These are phyloP conservation scores for Xerocomellus amylosporus DNA, from an alignment of 768 basidiomycete species.

Conservation along the genomic window DNA sequence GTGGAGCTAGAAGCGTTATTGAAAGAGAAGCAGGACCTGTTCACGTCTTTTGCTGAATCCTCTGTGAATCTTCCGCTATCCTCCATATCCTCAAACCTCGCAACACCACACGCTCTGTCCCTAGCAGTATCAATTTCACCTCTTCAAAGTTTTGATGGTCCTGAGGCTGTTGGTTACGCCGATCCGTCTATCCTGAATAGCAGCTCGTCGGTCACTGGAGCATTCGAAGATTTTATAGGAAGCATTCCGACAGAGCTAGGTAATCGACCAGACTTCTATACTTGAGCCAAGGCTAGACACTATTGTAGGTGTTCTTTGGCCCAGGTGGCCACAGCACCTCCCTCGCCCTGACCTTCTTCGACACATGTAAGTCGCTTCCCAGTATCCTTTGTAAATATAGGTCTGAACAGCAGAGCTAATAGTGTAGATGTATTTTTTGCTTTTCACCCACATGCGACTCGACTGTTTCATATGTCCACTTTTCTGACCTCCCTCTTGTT, in stretches of 20 bases:
- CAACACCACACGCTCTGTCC: background rate
- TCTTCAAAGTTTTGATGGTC: background rate
- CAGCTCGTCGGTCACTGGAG: background rate
- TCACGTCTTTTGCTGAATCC: slow-evolving; percentile 1
- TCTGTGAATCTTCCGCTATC: background rate
- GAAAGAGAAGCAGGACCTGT: slow-evolving; percentile 47
- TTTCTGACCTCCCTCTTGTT: slow-evolving; percentile 65
- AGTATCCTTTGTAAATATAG: background rate
- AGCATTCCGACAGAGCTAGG: slow-evolving; percentile 3
- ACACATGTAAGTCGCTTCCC: slow-evolving; percentile 52
- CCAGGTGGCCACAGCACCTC: slow-evolving; percentile 57
- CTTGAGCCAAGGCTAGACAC: background rate
- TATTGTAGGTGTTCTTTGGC: slow-evolving; percentile 23
- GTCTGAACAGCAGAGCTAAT: background rate
- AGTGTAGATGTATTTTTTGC: slow-evolving; percentile 80
- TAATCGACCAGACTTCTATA: background rate
- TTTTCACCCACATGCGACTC: slow-evolving; percentile 69
- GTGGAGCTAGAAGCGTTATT: slow-evolving; percentile 69
- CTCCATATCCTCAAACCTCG: background rate
- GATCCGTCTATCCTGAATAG: background rate
- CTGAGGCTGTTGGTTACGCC: background rate
- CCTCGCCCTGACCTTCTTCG: slow-evolving; percentile 61
- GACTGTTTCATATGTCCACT: slow-evolving; percentile 63
- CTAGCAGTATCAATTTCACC: background rate
- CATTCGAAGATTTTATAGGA: background rate